phyloP scores from a whole-genome alignment of 441 rosid species.

The Lepidium campestre region DNA sequence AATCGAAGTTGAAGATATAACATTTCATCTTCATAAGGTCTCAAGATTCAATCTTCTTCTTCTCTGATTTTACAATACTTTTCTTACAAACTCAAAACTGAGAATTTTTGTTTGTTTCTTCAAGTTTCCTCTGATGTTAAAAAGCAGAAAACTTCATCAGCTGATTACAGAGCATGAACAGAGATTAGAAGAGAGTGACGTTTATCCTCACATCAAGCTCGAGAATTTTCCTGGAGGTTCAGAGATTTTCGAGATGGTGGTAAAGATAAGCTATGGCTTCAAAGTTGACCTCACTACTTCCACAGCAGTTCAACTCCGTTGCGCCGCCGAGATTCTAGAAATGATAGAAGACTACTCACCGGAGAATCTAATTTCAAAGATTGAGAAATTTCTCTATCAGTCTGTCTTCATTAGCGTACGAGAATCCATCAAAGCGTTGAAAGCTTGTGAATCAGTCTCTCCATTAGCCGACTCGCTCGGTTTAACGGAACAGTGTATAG shows the following conservation, averaged over 20 bases:
- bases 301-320: slow-evolving; percentile 46
- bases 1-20: slow-evolving; percentile 44
- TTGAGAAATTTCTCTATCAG: slow-evolving; percentile 40
- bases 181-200: slow-evolving; percentile 30
- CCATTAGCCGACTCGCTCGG: slow-evolving; percentile 34
- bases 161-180: slow-evolving; percentile 44
- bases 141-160: slow-evolving; percentile 43
- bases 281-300: slow-evolving; percentile 43
- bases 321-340: slow-evolving; percentile 59
- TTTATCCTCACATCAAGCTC: slow-evolving; percentile 27
- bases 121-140: slow-evolving; percentile 56
- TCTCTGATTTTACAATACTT: not conserved
- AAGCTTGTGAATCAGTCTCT: slow-evolving; percentile 46
- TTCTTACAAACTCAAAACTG: not conserved
- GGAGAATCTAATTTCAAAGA: slow-evolving; percentile 44
- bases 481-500: slow-evolving; percentile 37
- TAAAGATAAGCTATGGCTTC: slow-evolving; percentile 56
- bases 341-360: slow-evolving; percentile 53
- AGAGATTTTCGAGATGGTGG: slow-evolving; percentile 46
- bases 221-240: slow-evolving; percentile 51
- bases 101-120: not conserved
- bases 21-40: slow-evolving; percentile 61
- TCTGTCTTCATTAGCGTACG: slow-evolving; percentile 33
- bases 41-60: not conserved
- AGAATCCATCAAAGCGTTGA: slow-evolving; percentile 43